Conservation (phyloP, 2,329 filamentous ascomycete genomes). For the Venturia effusa region DNA sequence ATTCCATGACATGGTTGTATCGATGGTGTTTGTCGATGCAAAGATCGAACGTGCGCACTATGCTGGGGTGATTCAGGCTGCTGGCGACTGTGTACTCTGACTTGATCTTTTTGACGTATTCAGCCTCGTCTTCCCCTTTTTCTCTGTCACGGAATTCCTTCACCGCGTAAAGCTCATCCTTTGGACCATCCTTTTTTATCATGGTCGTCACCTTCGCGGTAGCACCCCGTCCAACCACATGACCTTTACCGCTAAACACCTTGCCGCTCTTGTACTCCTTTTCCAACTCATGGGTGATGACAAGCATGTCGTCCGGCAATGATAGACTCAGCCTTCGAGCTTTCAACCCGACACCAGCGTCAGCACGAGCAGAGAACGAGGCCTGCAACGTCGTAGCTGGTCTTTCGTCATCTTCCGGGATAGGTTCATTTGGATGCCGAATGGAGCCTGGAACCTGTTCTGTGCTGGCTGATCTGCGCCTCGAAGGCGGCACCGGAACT, state of each 20-base stretch:
- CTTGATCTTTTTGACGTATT: conserved; percentile 84
- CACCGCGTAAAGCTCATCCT: conserved; percentile 62
- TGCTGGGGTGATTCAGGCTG: conserved; percentile 75
- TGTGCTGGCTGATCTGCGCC: conserved; percentile 26
- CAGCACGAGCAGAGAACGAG: conserved; percentile 45
- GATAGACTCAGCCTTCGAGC: conserved; percentile 66
- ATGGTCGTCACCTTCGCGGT: conserved; percentile 77
- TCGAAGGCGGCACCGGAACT: conserved; percentile 12
- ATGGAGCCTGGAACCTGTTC: conserved; percentile 20
- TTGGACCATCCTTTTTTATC: conserved; percentile 54
- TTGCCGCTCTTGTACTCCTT: conserved; percentile 56
- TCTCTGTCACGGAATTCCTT: conserved; percentile 77
- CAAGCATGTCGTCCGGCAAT: conserved; percentile 62
- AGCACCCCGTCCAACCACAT: conserved; percentile 69
- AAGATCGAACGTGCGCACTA: conserved; percentile 68
- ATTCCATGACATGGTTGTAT: conserved; percentile 93
- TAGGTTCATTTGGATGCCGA: neutral
- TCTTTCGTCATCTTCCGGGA: conserved; percentile 2
- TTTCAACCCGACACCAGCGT: conserved; percentile 64
- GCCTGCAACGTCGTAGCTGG: neutral
- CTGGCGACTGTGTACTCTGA: conserved; percentile 84
- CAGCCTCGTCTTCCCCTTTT: conserved; percentile 55
- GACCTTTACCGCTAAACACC: conserved; percentile 60
- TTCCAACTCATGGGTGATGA: conserved; percentile 58
- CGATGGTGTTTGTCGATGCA: conserved; percentile 58